Base-by-base conservation (phyloP, 805 yeast genomes). In the Pichia exigua region DNA sequence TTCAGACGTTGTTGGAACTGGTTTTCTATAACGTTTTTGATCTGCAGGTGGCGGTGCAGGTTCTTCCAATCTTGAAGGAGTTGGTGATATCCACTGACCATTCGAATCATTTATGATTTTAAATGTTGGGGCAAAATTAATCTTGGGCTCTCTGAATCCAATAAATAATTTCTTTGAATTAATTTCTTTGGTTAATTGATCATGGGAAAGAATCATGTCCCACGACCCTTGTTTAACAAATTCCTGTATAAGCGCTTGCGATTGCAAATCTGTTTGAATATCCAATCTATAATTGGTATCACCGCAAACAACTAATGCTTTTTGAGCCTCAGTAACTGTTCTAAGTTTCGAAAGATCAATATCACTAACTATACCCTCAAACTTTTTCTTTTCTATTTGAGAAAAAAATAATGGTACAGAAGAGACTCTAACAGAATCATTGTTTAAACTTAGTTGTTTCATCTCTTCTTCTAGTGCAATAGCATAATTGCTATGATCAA, bases 51-150 rank as follows among this genome's bases (percentile, higher is more conserved):
- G n/a, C 2, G 42, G 12, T 9, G 45, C 42, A 9, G 32, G 7
- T 1, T 39, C 39, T 2, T 44, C 3, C n/a, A 12, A 28, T 24
- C 7, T 24, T 24, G 28, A 8, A 30, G 39, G 32, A 18, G 45
- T 44, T 30, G 49, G 44, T 10, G 40, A 17, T 15, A 45, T 13
- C 54, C 54, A 51, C 17, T 42, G 40, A 9, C 54, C 54, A 10
- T 24, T 28, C 45, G 32, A 58, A 49, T 45, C 56, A 13, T 22
- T 39, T 4, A 46, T 30, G 20, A 74, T 65, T 58, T 79, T 81
- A 60, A 76, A 81, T 2, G 85, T 79, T 0, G 87, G 87, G 2
- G 73, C 65, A 59, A 81, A 81, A 1, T 55, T 47, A 21, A 82
- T 73, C 1, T 59, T 57, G 2, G 75, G 73, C 59, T 81, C 87